A percentile compares a stretch with the other conserved stretches of the same genome.
These are phyloP conservation scores for Alloteropsis angusta DNA, from an alignment of 202 grass and related monocot species.

Conservation along the genomic window DNA sequence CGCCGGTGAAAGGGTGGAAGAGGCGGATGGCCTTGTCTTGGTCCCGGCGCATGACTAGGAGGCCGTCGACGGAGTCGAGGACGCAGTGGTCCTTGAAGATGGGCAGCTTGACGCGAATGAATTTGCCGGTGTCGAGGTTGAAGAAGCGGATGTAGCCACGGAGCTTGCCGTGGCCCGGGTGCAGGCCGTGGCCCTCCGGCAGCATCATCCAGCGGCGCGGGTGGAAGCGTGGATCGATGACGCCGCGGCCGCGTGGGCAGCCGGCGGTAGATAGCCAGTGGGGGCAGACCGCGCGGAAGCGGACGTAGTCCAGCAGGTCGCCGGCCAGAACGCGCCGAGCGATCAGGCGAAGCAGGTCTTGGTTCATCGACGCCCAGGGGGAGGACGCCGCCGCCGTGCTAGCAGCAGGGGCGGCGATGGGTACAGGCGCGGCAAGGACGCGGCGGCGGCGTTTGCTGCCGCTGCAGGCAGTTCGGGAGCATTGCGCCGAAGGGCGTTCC, in stretches of 20 bases:
- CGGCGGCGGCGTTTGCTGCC: too few species aligned
- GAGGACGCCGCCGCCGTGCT: neutral
- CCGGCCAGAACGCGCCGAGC: neutral
- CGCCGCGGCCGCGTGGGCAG: neutral
- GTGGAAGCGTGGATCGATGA: neutral
- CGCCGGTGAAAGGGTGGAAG: slow-evolving; percentile 13
- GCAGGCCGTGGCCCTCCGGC: neutral
- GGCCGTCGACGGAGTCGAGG: neutral
- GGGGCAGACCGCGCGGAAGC: too few species aligned
- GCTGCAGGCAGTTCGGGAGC: too few species aligned
- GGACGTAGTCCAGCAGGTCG: neutral
- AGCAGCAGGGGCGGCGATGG: too few species aligned
- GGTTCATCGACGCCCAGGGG: neutral
- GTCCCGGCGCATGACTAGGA: neutral
- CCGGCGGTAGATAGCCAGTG: neutral
- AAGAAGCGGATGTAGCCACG: neutral
- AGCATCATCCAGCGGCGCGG: neutral
- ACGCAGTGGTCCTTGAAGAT: neutral
- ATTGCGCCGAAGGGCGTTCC: too few species aligned
- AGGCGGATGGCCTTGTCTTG: neutral
- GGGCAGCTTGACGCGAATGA: neutral
- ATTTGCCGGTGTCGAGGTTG: neutral
- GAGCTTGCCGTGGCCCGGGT: neutral
- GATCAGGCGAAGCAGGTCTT: neutral
- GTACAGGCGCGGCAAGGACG: too few species aligned